These are phyloP conservation scores for Chytridium lagenaria DNA, from an alignment of 371 early-diverging fungal species.

Conservation along the genomic window DNA sequence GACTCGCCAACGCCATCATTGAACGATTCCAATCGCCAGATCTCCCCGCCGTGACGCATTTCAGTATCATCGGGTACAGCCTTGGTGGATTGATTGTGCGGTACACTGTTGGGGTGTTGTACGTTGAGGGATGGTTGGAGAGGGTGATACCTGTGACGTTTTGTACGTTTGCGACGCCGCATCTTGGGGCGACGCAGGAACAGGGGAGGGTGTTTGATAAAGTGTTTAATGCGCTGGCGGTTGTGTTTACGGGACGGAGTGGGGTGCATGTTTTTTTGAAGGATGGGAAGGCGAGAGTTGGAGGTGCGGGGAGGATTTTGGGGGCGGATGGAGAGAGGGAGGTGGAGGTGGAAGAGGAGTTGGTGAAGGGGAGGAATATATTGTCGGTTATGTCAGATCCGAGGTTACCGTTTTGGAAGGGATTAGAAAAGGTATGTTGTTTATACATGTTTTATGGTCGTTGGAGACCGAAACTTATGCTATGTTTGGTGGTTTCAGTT, in stretches of 20 bases:
- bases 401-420: conserved; percentile 59
- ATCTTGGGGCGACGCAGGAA: conserved; percentile 63
- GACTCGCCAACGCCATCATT: conserved; percentile 27
- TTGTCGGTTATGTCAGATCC: conserved; percentile 71
- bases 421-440: conserved; percentile 37
- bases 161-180: conserved; percentile 80
- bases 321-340: neutral
- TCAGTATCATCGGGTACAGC: conserved; percentile 81
- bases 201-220: conserved; percentile 31
- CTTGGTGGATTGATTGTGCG: conserved; percentile 79
- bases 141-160: conserved; percentile 48
- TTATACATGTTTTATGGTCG: neutral
- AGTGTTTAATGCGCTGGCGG: conserved; percentile 58
- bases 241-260: conserved; percentile 30
- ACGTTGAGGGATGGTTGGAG: conserved; percentile 62
- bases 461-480: neutral
- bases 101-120: conserved; percentile 73
- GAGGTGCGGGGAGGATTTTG: neutral
- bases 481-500: conserved; percentile 42
- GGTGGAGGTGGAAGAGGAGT: conserved; percentile 14
- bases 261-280: conserved; percentile 44
- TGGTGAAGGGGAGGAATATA: conserved; percentile 50
- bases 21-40: neutral
- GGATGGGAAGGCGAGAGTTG: conserved; percentile 30
- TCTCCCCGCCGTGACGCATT: conserved; percentile 50